These are phyloP conservation scores for Rhodotorula sp. DNA, from an alignment of 1,284 basidiomycete species.

Conservation along the genomic window DNA sequence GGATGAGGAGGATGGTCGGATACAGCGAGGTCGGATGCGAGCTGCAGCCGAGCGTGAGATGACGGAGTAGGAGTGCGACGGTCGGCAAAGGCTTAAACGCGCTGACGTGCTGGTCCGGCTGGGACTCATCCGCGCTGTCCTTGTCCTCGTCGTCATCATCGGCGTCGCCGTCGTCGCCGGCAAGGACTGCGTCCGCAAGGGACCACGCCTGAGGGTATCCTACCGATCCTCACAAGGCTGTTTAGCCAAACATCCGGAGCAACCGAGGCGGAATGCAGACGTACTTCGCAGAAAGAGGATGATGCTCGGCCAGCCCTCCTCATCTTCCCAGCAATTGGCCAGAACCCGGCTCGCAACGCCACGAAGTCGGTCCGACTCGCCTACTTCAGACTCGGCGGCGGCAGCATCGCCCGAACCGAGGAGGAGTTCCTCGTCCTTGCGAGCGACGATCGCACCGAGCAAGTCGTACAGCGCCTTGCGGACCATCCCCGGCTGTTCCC, in stretches of 20 bases:
- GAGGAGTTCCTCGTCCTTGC: constrained; percentile 25
- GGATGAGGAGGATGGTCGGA: constrained; percentile 68
- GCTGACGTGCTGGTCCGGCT: constrained; percentile 9
- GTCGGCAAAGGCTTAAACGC: constrained; percentile 27
- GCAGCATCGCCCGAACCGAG: background rate
- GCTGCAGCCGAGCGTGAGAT: constrained; percentile 69
- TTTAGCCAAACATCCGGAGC: background rate
- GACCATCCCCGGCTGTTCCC: constrained; percentile 31
- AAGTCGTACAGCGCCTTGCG: constrained; percentile 35
- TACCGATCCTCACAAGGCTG: background rate
- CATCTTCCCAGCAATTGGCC: constrained; percentile 35
- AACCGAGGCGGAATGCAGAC: background rate
- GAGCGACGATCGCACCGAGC: constrained; percentile 21
- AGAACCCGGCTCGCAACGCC: constrained; percentile 25
- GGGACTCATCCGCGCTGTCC: background rate
- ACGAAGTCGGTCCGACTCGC: constrained; percentile 1
- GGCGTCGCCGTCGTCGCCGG: constrained; percentile 21
- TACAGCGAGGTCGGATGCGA: constrained; percentile 73
- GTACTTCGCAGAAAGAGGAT: constrained; percentile 32
- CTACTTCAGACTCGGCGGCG: background rate
- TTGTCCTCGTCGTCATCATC: constrained; percentile 20
- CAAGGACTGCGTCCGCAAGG: constrained; percentile 21
- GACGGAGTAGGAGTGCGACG: constrained; percentile 59
- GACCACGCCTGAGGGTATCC: constrained; percentile 47
- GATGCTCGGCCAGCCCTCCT: constrained; percentile 37